These are phyloP conservation scores for Sclerotinia glacialis DNA, from an alignment of 2,329 filamentous ascomycete species.

Conservation along the genomic window DNA sequence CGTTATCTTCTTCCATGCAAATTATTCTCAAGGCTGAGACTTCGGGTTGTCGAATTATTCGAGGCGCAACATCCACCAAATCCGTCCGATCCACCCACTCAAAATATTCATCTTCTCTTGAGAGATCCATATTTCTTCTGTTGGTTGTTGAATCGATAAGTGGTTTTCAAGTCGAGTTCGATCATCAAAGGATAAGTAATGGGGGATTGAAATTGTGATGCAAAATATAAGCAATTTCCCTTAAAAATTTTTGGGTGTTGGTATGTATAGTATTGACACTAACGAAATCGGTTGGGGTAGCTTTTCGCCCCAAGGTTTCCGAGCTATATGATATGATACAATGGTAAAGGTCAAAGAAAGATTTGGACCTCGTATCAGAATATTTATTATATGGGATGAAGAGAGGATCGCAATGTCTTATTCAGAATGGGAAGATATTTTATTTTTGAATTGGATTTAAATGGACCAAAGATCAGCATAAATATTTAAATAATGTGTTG, in stretches of 20 bases:
- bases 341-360: not conserved
- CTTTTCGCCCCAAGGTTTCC: not conserved
- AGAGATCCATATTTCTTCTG: conserved; percentile 17
- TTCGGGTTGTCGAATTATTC: conserved; percentile 20
- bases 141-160: not conserved
- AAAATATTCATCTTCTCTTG: conserved; percentile 20
- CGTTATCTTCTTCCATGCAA: conserved; percentile 68
- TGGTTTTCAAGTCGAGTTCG: not conserved
- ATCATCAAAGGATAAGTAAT: not conserved
- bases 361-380: not conserved
- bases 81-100: conserved; percentile 18
- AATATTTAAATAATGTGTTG: not conserved
- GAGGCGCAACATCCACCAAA: conserved; percentile 12
- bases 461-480: not conserved
- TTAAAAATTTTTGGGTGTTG: not conserved
- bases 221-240: not conserved
- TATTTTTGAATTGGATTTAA: not conserved
- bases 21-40: conserved; percentile 3
- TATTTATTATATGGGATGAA: not conserved
- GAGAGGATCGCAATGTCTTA: not conserved
- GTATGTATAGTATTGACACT: not conserved
- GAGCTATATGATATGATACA: not conserved
- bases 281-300: conserved; percentile 15
- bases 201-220: not conserved
- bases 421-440: not conserved